Conservation (phyloP, 192 early-diverging fungal species). For the Lobosporangium transversale region DNA sequence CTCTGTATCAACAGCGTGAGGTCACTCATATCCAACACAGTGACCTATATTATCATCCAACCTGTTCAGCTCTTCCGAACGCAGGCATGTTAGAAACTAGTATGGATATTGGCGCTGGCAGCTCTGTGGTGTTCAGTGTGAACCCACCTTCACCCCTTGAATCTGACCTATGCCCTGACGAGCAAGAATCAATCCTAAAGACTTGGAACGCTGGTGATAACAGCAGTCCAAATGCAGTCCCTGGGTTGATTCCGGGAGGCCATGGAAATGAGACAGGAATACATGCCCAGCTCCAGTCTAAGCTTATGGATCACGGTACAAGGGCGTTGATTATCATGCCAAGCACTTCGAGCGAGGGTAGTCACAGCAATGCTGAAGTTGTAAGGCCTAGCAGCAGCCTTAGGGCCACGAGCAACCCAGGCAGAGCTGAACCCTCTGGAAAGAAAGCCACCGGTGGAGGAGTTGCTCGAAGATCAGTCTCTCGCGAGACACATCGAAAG, state of each 20-base stretch:
- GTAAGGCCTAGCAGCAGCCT: neutral
- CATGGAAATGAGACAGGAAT: neutral
- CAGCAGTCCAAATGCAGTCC: too few species aligned
- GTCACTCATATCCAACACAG: too few species aligned
- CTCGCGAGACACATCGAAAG: slow-evolving; percentile 20
- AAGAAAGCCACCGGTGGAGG: neutral
- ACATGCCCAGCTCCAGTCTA: slow-evolving; percentile 6
- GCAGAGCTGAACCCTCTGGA: neutral
- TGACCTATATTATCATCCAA: neutral
- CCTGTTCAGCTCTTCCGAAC: neutral
- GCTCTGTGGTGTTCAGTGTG: slow-evolving; percentile 36
- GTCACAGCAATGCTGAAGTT: too few species aligned
- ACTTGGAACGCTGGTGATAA: slow-evolving; percentile 22
- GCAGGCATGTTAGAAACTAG: slow-evolving; percentile 5
- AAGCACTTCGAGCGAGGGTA: too few species aligned
- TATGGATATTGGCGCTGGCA: slow-evolving; percentile 17
- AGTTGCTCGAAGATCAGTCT: slow-evolving; percentile 6
- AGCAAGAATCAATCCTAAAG: slow-evolving; percentile 25
- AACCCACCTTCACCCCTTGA: slow-evolving; percentile 30
- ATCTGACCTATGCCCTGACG: slow-evolving; percentile 24
- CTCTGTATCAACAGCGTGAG: too few species aligned
- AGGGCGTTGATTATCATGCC: too few species aligned
- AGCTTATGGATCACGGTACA: slow-evolving; percentile 10
- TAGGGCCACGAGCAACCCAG: neutral
- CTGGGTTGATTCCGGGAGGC: too few species aligned